phyloP scores from a whole-genome alignment of 2,329 filamentous ascomycete genomes.

The Fusarium nodosum region DNA sequence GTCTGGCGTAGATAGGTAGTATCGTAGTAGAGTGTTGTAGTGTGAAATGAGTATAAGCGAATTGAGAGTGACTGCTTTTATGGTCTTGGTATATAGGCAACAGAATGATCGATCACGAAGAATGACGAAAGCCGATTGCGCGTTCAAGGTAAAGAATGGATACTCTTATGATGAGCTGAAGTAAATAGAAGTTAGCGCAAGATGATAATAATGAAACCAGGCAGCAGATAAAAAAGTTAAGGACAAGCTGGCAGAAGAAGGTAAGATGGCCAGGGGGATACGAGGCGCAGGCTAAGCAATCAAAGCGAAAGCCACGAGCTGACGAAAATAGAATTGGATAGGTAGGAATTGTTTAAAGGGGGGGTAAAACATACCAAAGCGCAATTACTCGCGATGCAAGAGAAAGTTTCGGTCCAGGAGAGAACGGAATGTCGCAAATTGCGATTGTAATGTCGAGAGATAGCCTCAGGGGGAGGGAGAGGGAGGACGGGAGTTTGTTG shows the following conservation, averaged over 20 bases:
- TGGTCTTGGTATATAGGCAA: conserved; percentile 42
- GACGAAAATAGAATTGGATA: conserved; percentile 11
- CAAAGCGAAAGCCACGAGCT: conserved; percentile 30
- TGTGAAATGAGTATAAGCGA: conserved; percentile 28
- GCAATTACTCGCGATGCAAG: conserved; percentile 10
- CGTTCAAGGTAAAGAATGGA: conserved; percentile 42
- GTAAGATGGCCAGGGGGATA: conserved; percentile 33
- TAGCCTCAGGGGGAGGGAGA: conserved; percentile 8
- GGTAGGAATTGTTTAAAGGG: conserved; percentile 15
- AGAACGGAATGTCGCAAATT: conserved; percentile 41
- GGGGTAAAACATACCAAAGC: conserved; percentile 32
- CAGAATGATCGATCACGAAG: conserved; percentile 45
- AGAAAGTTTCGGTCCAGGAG: conserved; percentile 22
- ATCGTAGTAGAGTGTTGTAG: conserved; percentile 32
- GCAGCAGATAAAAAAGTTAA: conserved; percentile 34
- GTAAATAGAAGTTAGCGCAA: conserved; percentile 28
- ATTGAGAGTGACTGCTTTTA: conserved; percentile 35
- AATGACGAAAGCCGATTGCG: conserved; percentile 43
- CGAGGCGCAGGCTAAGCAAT: conserved; percentile 34
- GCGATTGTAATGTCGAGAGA: conserved; percentile 11
- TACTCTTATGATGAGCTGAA: conserved; percentile 40
- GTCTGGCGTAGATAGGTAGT: conserved; percentile 11
- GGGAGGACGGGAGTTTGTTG: conserved; percentile 25
- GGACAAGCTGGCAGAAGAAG: conserved; percentile 47
- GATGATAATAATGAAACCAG: conserved; percentile 18